Base-by-base conservation (phyloP, 108 stramenopile species). In the Skeletonema potamos region DNA sequence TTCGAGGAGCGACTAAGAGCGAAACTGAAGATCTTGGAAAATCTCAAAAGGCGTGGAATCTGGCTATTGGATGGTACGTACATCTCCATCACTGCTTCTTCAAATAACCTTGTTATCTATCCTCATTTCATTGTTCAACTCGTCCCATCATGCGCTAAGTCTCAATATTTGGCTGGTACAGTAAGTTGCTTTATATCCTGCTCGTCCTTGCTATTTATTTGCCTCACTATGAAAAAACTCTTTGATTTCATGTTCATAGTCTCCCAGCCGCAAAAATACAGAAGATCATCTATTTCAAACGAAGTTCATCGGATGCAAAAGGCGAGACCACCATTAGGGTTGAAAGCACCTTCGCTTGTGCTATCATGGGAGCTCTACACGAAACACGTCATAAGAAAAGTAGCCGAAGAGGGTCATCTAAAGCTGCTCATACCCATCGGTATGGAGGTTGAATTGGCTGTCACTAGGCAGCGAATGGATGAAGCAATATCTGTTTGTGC, bases 131-230 rank as follows among this genome's bases (percentile, higher is more conserved):
- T 41, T n/a, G 15, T 41, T 41, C 39, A 2, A 41, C 15, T n/a
- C 39, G 4, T 15, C 3, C 39, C 15, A n/a, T n/a, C n/a, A n/a
- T n/a, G n/a, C n/a, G n/a, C n/a, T 41, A 13, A 41, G 51, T 66
- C 29, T 82, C 77, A 15, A 67, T 82, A 3, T 72, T 82, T 62
- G 81, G 81, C 24, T 82, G 81, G 81, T 82, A 82, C 65, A 76
- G 27, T 51, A 48, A 17, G 34, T 62, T 62, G 18, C 22, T 39
- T 0, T 33, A 11, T 12, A 7, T n/a, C 6, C 30, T 29, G 28
- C 2, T 13, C 4, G 22, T 11, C 10, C 36, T 37, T 37, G 36
- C 12, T 37, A 1, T 37, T 9, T 8, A 0, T 2, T 37, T 9
- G 10, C 10, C 36, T 37, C 10, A n/a, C 4, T n/a, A 41, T n/a